These are phyloP conservation scores for Neophaeococcomyces aloes DNA, from an alignment of 2,329 filamentous ascomycete genomes.

Conservation along the genomic window DNA sequence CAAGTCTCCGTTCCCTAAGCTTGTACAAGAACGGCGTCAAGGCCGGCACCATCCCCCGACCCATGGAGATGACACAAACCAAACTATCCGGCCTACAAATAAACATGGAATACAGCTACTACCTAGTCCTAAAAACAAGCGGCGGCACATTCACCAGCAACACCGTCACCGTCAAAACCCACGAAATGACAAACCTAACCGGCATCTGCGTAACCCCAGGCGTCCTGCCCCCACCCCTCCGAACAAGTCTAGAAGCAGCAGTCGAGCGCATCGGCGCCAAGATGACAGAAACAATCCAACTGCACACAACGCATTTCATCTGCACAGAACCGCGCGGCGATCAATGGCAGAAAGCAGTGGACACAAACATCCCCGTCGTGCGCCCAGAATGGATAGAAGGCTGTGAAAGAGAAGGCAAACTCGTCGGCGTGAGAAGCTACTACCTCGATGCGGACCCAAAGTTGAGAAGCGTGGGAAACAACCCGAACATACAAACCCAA, in stretches of 20 bases:
- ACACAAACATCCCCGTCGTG: constrained; percentile 96
- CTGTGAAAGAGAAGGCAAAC: constrained; percentile 86
- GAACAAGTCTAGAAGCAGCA: constrained; percentile 62
- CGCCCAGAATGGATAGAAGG: constrained; percentile 94
- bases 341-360: constrained; percentile 90
- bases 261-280: constrained; percentile 87
- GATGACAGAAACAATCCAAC: constrained; percentile 77
- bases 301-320: constrained; percentile 97
- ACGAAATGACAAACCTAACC: constrained; percentile 96
- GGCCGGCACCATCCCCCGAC: constrained; percentile 84
- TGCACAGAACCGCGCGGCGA: constrained; percentile 85
- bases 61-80: constrained; percentile 78
- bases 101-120: constrained; percentile 91
- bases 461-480: constrained; percentile 40
- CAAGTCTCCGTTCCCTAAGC: constrained; percentile 77
- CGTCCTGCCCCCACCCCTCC: constrained; percentile 61
- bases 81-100: constrained; percentile 96
- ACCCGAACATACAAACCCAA: constrained; percentile 13
- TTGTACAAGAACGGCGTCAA: constrained; percentile 95
- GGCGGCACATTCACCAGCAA: constrained; percentile 81
- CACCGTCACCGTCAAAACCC: constrained; percentile 74
- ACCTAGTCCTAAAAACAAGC: constrained; percentile 79
- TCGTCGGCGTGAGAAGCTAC: constrained; percentile 89
- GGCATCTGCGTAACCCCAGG: constrained; percentile 92
- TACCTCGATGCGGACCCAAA: constrained; percentile 80